Evolutionary conservation across 2,329 filamentous ascomycete species (phyloP).

Genomic region (Cordyceps cicadae): DNA sequence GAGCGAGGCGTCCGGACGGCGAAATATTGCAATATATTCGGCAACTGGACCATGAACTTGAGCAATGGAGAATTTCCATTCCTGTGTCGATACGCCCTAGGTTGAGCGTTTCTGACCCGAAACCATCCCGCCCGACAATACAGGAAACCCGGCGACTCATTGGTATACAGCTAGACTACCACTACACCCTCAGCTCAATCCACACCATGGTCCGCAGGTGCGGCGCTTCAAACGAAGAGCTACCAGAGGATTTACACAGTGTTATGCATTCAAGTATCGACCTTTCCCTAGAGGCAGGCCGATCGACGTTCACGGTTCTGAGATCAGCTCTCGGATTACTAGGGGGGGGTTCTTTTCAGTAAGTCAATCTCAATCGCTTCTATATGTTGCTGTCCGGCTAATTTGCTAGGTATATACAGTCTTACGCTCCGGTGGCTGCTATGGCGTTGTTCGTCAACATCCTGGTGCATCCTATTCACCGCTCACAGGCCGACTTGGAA

Average conservation of each 20-base stretch:
- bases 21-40: constrained; percentile 20
- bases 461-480: constrained; percentile 6
- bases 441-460: constrained; percentile 14
- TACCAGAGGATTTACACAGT: constrained; percentile 16
- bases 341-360: not conserved
- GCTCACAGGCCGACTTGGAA: constrained; percentile 16
- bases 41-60: constrained; percentile 24
- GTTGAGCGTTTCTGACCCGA: not conserved
- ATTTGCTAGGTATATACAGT: constrained; percentile 7
- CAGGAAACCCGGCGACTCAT: not conserved
- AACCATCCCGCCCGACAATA: not conserved
- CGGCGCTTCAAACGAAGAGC: constrained; percentile 7
- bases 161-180: constrained; percentile 16
- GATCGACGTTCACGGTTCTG: constrained; percentile 16
- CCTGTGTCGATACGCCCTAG: constrained; percentile 11
- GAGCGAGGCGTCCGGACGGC: constrained; percentile 17
- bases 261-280: constrained; percentile 19
- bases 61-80: constrained; percentile 24
- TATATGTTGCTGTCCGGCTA: not conserved
- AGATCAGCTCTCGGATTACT: not conserved
- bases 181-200: constrained; percentile 14
- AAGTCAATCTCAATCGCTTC: not conserved
- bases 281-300: constrained; percentile 17
- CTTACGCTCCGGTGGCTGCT: constrained; percentile 10
- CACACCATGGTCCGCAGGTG: constrained; percentile 17